These are phyloP conservation scores for Blastobotrys apis DNA, from an alignment of 1,139 yeast species.

Conservation along the genomic window DNA sequence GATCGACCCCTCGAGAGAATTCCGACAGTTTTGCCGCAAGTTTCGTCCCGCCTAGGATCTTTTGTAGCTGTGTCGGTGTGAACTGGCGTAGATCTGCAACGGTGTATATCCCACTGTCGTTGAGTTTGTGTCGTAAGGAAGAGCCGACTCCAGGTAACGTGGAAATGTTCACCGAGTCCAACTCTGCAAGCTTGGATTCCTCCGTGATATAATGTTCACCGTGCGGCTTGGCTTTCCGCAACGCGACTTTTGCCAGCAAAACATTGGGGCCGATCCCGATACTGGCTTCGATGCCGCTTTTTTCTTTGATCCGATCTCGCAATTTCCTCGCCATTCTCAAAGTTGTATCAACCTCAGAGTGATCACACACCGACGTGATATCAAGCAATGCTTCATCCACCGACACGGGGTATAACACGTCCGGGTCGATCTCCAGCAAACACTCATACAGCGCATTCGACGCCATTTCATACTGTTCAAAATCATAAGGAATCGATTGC, in stretches of 20 bases:
- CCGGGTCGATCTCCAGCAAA: conserved; percentile 43
- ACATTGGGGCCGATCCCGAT: conserved; percentile 73
- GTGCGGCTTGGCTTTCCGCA: conserved; percentile 74
- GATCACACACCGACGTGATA: conserved; percentile 41
- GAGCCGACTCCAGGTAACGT: conserved; percentile 86
- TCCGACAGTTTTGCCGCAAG: conserved; percentile 61
- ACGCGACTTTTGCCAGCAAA: conserved; percentile 72
- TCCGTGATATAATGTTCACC: conserved; percentile 46
- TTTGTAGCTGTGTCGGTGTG: conserved; percentile 39
- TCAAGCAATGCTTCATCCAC: conserved; percentile 88
- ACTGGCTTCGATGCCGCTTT: conserved; percentile 56
- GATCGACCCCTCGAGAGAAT: conserved; percentile 65
- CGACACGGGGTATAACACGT: conserved; percentile 74
- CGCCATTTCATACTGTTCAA: conserved; percentile 61
- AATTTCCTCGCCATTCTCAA: conserved; percentile 39
- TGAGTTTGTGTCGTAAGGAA: conserved; percentile 47
- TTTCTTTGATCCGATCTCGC: conserved; percentile 49
- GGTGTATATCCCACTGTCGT: conserved; percentile 27
- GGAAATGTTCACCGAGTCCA: conserved; percentile 45
- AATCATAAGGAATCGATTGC: conserved; percentile 63
- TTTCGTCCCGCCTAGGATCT: conserved; percentile 55
- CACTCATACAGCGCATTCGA: conserved; percentile 54
- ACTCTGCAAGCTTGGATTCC: conserved; percentile 12
- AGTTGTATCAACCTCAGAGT: conserved; percentile 4
- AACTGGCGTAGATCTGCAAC: conserved; percentile 42